Evolutionary conservation across 495 filamentous ascomycete species (phyloP).

Genomic region (Penicillium samsonianum): DNA sequence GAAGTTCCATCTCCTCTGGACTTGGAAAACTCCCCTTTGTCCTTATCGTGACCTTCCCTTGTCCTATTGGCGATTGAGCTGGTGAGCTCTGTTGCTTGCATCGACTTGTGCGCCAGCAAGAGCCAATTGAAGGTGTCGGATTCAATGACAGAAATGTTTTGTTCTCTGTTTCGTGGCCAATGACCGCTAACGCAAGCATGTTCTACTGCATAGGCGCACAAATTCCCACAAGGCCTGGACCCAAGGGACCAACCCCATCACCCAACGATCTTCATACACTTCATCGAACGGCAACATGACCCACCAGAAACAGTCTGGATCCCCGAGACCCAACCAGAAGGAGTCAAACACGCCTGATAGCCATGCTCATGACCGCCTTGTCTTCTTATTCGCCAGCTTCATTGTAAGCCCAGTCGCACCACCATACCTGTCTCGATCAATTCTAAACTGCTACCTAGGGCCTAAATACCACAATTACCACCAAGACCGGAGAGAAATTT

Average conservation of each 20-base stretch:
- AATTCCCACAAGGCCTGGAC: constrained; percentile 64
- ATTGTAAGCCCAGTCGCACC: constrained; percentile 52
- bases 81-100: constrained; percentile 16
- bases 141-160: constrained; percentile 7
- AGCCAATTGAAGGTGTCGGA: constrained; percentile 25
- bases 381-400: constrained; percentile 63
- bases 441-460: constrained; percentile 54
- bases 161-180: constrained; percentile 13
- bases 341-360: constrained; percentile 61
- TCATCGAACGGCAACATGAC: constrained; percentile 57
- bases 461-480: constrained; percentile 63
- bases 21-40: not conserved
- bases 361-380: constrained; percentile 64
- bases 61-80: not conserved
- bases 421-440: constrained; percentile 17
- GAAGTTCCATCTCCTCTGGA: constrained; percentile 3
- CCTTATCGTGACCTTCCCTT: not conserved
- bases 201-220: constrained; percentile 43
- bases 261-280: constrained; percentile 54
- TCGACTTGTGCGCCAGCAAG: constrained; percentile 20
- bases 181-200: constrained; percentile 23
- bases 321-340: constrained; percentile 43
- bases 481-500: constrained; percentile 71
- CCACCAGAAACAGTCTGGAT: constrained; percentile 42
- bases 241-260: constrained; percentile 65